phyloP scores from a whole-genome alignment of 1,284 basidiomycete species.

The Cerioporus squamosus region DNA sequence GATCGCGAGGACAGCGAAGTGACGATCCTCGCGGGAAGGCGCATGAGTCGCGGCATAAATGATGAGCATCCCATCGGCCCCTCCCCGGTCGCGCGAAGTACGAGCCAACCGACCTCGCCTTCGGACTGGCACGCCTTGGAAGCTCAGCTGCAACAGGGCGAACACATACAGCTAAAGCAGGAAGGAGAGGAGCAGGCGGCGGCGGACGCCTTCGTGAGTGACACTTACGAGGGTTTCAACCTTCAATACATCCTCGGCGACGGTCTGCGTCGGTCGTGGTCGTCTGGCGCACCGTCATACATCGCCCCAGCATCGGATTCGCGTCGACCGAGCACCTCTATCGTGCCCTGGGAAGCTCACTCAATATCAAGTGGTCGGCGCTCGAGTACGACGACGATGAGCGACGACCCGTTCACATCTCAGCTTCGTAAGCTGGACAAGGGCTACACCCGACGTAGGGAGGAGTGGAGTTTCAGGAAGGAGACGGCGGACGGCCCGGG shows the following conservation, averaged over 20 bases:
- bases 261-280: constrained; percentile 37
- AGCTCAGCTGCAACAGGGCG: constrained; percentile 18
- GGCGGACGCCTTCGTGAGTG: constrained; percentile 10
- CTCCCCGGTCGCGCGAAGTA: constrained; percentile 10
- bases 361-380: constrained; percentile 40
- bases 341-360: constrained; percentile 18
- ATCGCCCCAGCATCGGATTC: constrained; percentile 29
- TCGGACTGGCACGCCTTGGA: constrained; percentile 24
- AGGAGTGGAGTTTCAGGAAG: constrained; percentile 66
- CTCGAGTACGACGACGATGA: constrained; percentile 49
- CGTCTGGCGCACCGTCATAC: constrained; percentile 41
- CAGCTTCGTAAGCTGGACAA: constrained; percentile 54
- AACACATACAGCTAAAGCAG: constrained; percentile 17
- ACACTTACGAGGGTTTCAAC: constrained; percentile 45
- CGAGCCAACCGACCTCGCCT: constrained; percentile 21
- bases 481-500: constrained; percentile 51
- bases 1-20: constrained; percentile 34
- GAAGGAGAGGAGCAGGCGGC: not conserved
- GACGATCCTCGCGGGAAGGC: constrained; percentile 28
- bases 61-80: constrained; percentile 17
- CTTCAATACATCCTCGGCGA: constrained; percentile 48
- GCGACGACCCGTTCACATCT: constrained; percentile 64
- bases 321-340: constrained; percentile 16
- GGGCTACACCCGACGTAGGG: constrained; percentile 47
- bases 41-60: constrained; percentile 28